Evolutionary conservation across 305 asterid species (phyloP), one percentile per base, ranked within the genome.

Genomic region (Andrographis paniculata): DNA sequence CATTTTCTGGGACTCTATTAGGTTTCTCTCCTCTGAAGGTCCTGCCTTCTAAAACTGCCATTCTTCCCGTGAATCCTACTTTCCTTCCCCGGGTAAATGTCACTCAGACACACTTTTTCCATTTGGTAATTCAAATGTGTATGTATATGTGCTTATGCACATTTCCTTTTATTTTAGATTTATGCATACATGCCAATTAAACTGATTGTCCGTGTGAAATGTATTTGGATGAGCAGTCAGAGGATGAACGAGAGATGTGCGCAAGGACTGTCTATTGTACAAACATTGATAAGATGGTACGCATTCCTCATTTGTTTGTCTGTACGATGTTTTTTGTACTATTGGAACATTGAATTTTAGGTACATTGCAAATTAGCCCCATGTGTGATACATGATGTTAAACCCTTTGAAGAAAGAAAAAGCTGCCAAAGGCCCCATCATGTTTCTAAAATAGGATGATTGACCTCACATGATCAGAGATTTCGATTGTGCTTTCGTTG

Each of bases 241-340:
- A 87, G 64, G 96, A 83, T 63, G 96, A 87, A 55, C 93, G 89
- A 6, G 93, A 87, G 76, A 87, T 87, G 96, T 83, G 96, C 51
- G 80, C 87, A 39, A 79, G 93, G 73, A 87, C 96, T 48, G 92
- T 87, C 49, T 87, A 87, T 69, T 83, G 94, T 71, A 87, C 96
- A 41, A 83, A 87, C 70, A 78, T 87, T 55, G 94, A 87, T 64
- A 87, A 87, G 73, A 78, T 58, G 96, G 96, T 83, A 62, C 9
- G 37, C 27, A 24, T 24, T 6, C 41, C 27, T 36, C 23, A 47
- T 40, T 8, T 50, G 3, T 43, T 60, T 27, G 39, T 41, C 15
- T 35, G 5, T 17, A 9, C 42, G 10, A 44, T 53, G 17, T 31
- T 15, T 48, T n/a, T 43, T 47, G 6, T 23, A 17, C 46, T 46